Percentiles rank a stretch among this genome's conserved stretches.
phyloP scores from a whole-genome alignment of 2,329 filamentous ascomycete species.

The Trichothecium roseum region DNA sequence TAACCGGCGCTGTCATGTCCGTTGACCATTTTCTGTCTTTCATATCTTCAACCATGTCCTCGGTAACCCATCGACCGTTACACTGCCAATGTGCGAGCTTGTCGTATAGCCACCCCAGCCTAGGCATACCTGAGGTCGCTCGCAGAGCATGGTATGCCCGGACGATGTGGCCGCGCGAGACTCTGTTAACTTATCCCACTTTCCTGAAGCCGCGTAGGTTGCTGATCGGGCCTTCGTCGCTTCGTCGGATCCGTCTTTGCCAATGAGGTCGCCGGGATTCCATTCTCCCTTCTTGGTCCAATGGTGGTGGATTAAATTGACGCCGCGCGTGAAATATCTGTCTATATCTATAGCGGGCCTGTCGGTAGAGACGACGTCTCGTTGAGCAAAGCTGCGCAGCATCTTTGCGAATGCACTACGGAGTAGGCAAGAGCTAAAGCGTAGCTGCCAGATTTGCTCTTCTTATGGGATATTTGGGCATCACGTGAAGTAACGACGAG shows the following conservation, averaged over 20 bases:
- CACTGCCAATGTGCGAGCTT: background rate
- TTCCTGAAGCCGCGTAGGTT: constrained; percentile 2
- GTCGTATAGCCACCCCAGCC: constrained; percentile 7
- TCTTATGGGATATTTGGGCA: no score
- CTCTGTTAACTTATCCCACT: constrained; percentile 3
- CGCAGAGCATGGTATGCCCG: constrained; percentile 3
- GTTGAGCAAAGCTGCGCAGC: background rate
- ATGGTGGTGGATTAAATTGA: constrained; percentile 1
- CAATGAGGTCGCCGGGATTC: constrained; percentile 7
- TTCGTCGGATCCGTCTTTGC: constrained; percentile 5
- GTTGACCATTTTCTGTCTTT: background rate
- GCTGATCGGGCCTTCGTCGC: constrained; percentile 3
- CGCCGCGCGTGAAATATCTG: constrained; percentile 2
- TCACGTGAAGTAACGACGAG: no score
- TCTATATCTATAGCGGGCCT: constrained; percentile 4
- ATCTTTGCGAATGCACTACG: no score
- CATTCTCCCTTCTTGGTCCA: constrained; percentile 5
- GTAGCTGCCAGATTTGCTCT: no score
- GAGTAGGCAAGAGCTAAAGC: no score
- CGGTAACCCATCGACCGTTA: background rate
- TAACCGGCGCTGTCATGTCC: no score
- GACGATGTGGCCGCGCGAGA: constrained; percentile 5
- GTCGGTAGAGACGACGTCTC: constrained; percentile 5
- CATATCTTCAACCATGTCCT: background rate
- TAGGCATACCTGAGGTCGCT: constrained; percentile 4